Base-by-base conservation (phyloP, 2,329 filamentous ascomycete species). In the Fusarium newnesense region DNA sequence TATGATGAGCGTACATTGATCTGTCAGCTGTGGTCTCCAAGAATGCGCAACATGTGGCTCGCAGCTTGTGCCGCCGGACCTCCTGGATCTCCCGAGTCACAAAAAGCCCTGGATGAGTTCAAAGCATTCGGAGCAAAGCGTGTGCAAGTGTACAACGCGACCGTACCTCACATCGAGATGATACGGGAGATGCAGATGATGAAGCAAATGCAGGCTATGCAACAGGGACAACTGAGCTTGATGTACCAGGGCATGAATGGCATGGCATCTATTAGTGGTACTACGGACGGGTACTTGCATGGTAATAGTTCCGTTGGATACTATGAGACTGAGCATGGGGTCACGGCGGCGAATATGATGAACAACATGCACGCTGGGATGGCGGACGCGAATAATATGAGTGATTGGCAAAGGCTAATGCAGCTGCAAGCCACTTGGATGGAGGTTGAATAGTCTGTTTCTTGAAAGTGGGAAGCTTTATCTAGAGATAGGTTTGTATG, bases 21-120 rank as follows among this genome's bases (percentile, higher is more conserved):
- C 43, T 84, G 83, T 53, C 80, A 81, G 39, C 75, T 83, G 10
- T 83, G 81, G 79, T 82, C 81, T 6, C 79, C 79, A 2, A 79
- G 82, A 9, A 83, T 84, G 81, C 81, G 83, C n/a, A 72, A 54
- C 2, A 77, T 81, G 71, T 84, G 79, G 76, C 69, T 75, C 5
- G 69, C 75, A 15, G 76, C 60, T 1, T 83, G 80, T 57, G 70
- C 64, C 1, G 78, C 77, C 2, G 79, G 80, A 3, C 53, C 60
- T 1, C 74, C 77, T 1, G 79, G 74, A 8, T 78, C 79, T 0
- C 42, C 66, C 2, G 78, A 77, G 40, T 79, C 76, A 2, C 57
- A 78, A 12, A 69, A 61, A 2, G 77, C 74, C 0, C n/a, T 81
- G 3, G 69, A 69, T 1, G 69, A 76, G n/a, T 81, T 81, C 37